These are phyloP conservation scores for Macrotyloma uniflorum DNA, from an alignment of 306 rosid species.

Conservation along the genomic window DNA sequence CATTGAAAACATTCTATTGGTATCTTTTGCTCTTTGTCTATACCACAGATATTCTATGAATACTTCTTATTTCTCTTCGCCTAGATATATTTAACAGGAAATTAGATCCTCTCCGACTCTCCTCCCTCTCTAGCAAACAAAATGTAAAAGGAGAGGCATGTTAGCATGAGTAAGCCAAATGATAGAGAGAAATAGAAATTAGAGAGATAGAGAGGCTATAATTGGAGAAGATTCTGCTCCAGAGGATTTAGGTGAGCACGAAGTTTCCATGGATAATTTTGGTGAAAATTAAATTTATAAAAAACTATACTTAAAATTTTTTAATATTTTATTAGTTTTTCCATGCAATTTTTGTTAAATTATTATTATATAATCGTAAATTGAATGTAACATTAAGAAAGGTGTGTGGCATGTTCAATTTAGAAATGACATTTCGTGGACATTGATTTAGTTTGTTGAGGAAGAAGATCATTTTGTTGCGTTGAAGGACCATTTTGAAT, in stretches of 20 bases:
- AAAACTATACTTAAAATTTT: neutral
- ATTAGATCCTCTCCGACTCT: no score
- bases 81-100: no score
- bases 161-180: neutral
- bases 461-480: constrained; percentile 27
- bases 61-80: no score
- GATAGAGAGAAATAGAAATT: neutral
- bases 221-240: neutral
- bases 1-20: no score
- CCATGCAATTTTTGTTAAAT: no score
- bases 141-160: no score
- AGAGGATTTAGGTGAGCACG: neutral
- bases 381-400: no score
- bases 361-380: no score
- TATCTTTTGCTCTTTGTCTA: no score
- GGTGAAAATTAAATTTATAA: neutral
- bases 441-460: constrained; percentile 19
- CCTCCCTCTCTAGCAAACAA: no score
- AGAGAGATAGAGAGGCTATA: neutral
- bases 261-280: neutral
- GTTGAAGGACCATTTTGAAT: constrained; percentile 43
- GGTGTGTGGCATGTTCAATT: neutral
- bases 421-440: constrained; percentile 15
- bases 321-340: neutral
- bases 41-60: no score